Base-by-base conservation (phyloP, 495 filamentous ascomycete genomes). In the Penicillium antarcticum region DNA sequence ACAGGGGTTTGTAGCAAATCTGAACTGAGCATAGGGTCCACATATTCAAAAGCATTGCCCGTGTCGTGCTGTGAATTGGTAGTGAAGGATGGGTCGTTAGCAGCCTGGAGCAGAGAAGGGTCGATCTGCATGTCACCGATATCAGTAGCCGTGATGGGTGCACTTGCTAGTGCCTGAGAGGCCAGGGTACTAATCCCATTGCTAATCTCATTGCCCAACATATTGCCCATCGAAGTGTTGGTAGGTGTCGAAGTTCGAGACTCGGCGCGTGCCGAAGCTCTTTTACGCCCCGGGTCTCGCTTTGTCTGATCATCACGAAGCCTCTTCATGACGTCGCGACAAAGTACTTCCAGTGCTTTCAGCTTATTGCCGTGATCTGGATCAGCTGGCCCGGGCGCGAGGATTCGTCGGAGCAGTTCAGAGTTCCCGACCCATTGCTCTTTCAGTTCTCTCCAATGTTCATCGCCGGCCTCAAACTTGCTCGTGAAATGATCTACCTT, bases 311-410 rank as follows among this genome's bases (percentile, higher is more conserved):
- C 85, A 55, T 87, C 83, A 10, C 84, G 80, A 24, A 87, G 78
- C 21, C 89, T 77, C 66, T 91, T 88, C 77, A 85, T 80, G 5
- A 86, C 86, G 71, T 92, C 88, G 33, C 85, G 74, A 43, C 82
- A 85, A 2, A 92, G 72, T 1, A 84, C 71, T 43, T 91, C 84
- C 34, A 92, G 61, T 9, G 87, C 86, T 64, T 80, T 87, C 24
- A 80, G 52, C 58, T 83, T 88, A 40, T 62, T 66, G n/a, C 62
- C 43, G 45, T 85, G 72, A 7, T 78, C 68, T 6, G 82, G 74
- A 55, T 86, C 83, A 17, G 74, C 65, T 5, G 75, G 64, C 1
- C 75, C 83, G 9, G 74, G 69, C 0, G 77, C 80, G 5, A 89
- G 71, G 10, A 83, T 78, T 16, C 66, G 70, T 32, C 77, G 80